Evolutionary conservation across 2,329 filamentous ascomycete species (phyloP).

Genomic region (Rhinocladiella mackenziei): DNA sequence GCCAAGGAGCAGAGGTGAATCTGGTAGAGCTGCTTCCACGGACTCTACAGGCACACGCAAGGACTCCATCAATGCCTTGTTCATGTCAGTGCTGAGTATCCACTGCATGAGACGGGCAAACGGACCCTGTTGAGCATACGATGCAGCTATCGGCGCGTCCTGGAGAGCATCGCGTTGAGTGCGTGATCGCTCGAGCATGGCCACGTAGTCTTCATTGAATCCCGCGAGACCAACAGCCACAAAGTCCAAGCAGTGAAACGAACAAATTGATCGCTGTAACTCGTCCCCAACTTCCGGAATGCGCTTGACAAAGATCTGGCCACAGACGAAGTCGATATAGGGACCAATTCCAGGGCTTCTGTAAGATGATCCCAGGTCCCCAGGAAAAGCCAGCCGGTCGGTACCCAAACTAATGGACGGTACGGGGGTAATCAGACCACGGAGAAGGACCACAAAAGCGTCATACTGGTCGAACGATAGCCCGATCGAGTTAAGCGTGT

Average conservation of each 20-base stretch:
- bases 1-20: constrained; percentile 76
- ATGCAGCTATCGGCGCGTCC: constrained; percentile 41
- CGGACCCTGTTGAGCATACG: constrained; percentile 82
- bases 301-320: constrained; percentile 68
- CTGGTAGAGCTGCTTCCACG: constrained; percentile 66
- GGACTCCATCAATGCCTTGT: constrained; percentile 71
- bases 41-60: constrained; percentile 72
- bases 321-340: constrained; percentile 87
- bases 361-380: constrained; percentile 71
- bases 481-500: constrained; percentile 69
- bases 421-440: constrained; percentile 65
- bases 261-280: constrained; percentile 67
- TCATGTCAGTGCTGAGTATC: constrained; percentile 90
- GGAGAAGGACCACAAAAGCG: constrained; percentile 74
- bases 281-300: constrained; percentile 62
- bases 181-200: constrained; percentile 19
- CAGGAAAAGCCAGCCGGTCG: constrained; percentile 79
- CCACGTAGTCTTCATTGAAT: constrained; percentile 90
- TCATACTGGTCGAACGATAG: constrained; percentile 79
- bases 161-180: constrained; percentile 10
- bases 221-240: constrained; percentile 71
- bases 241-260: constrained; percentile 79
- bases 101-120: constrained; percentile 96
- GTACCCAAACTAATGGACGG: constrained; percentile 38
- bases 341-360: constrained; percentile 83